A percentile compares a stretch with the other conserved stretches of the same genome.
These are phyloP conservation scores for Fusarium haematococcum DNA, from an alignment of 2,329 filamentous ascomycete genomes.

Conservation along the genomic window DNA sequence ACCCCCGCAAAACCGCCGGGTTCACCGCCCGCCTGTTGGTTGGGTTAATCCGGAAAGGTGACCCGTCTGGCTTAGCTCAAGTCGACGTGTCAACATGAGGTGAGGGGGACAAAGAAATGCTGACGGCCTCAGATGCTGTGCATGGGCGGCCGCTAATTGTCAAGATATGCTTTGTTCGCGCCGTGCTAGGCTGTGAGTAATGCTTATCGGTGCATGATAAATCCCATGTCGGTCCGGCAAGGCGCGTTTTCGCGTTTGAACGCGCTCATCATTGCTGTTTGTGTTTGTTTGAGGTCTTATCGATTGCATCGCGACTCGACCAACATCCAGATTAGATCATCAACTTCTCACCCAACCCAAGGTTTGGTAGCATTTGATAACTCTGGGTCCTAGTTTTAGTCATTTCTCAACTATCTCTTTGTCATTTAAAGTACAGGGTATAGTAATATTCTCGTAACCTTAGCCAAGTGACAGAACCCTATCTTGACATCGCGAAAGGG, in stretches of 20 bases:
- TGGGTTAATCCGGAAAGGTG: constrained; percentile 9
- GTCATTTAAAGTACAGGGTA: background rate
- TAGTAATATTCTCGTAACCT: background rate
- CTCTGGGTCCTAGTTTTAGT: background rate
- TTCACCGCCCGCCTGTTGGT: constrained; percentile 24
- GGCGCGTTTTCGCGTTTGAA: background rate
- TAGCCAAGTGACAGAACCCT: background rate
- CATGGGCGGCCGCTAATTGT: background rate
- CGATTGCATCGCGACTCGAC: background rate
- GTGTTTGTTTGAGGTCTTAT: background rate
- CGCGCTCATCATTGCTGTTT: background rate
- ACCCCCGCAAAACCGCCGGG: constrained; percentile 35
- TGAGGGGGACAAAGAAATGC: background rate
- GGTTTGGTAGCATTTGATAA: background rate
- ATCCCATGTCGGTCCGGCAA: constrained; percentile 1
- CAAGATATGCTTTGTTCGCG: background rate
- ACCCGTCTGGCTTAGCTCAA: background rate
- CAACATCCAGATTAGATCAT: background rate
- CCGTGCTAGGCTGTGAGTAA: constrained; percentile 5
- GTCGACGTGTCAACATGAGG: constrained; percentile 16
- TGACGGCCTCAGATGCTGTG: background rate
- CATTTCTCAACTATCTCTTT: background rate
- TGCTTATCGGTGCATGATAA: constrained; percentile 16
- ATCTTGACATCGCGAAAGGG: background rate
- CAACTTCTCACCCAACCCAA: background rate